A percentile compares a stretch with the other conserved stretches of the same genome.
Conservation (phyloP, 768 basidiomycete genomes). For the Pleurotus giganteus region DNA sequence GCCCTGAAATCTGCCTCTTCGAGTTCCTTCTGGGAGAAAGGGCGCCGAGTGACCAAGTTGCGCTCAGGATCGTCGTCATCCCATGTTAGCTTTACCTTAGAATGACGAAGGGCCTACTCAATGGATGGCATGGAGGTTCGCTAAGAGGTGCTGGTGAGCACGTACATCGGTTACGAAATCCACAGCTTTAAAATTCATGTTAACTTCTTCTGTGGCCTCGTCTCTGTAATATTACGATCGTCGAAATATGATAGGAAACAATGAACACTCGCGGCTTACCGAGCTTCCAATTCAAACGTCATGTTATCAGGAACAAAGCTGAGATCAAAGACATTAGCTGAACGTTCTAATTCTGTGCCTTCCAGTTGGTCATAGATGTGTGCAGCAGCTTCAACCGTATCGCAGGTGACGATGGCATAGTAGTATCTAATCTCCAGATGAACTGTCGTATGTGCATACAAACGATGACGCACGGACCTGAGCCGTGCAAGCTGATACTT, state of each 20-base stretch:
- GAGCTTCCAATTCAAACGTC: slow-evolving; percentile 74
- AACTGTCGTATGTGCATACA: slow-evolving; percentile 1
- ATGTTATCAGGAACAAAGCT: slow-evolving; percentile 92
- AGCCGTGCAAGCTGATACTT: slow-evolving; percentile 92
- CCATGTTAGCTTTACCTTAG: slow-evolving; percentile 98
- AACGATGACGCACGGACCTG: slow-evolving; percentile 49
- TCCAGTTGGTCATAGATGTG: slow-evolving; percentile 86
- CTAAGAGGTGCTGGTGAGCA: slow-evolving; percentile 9
- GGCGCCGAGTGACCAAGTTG: slow-evolving; percentile 72
- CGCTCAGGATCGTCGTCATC: slow-evolving; percentile 96
- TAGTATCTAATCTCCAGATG: slow-evolving; percentile 64
- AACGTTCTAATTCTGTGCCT: slow-evolving; percentile 93
- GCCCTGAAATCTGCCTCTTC: slow-evolving; percentile 89
- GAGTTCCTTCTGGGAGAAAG: slow-evolving; percentile 79
- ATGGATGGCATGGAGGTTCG: neutral
- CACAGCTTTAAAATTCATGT: slow-evolving; percentile 62
- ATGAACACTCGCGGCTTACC: slow-evolving; percentile 40
- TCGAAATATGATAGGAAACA: neutral
- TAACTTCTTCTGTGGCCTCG: slow-evolving; percentile 70
- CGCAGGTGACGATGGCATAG: slow-evolving; percentile 92
- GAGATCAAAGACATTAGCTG: slow-evolving; percentile 93
- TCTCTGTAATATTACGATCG: slow-evolving; percentile 51
- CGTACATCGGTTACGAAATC: slow-evolving; percentile 93
- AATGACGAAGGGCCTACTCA: slow-evolving; percentile 87
- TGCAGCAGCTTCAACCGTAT: slow-evolving; percentile 69